Evolutionary conservation across 306 rosid species (phyloP), one percentile per base, ranked within the genome.

Genomic region (Cicer pinnatifidum): DNA sequence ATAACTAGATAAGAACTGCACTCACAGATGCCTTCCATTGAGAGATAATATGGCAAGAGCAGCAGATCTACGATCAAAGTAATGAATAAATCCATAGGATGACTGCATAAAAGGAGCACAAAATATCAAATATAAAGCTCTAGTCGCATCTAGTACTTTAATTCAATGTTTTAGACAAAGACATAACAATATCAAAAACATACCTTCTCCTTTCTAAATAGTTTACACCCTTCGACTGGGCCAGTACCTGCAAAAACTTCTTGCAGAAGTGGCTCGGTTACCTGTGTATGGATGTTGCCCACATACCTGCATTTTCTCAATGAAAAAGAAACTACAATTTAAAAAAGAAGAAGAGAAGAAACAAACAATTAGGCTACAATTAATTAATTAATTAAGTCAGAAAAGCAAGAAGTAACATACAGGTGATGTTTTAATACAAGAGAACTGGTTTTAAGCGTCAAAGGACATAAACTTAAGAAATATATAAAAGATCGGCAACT

Each of bases 1-100:
- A 45, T 10, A 67, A 16, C 35, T 1, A 10, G 41, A n/a, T 39
- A 57, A 71, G 23, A 64, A 38, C 6, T 67, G 9, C 48, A 78
- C 99, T 84, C 85, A 94, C 99, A 94, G 83, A 83, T 94, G 99
- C 79, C 97, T 89, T 76, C 99, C 99, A 81, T 89, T 94, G 66
- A 94, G 97, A 83, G 97, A 84, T 64, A 91, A 63, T 78, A 91
- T 94, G 65, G 99, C 95, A 78, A 89, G 89, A 69, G 97, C 95
- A 71, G 99, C 99, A 19, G 94, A 89, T 87, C 97, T 86, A 57
- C 99, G 92, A 85, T 94, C 99, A 63, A 89, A 91, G 74, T 94
- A 94, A 79, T 94, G 97, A 85, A 94, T 78, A 79, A 91, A 91
- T 77, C 99, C 99, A 76, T 91, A 91, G 82, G 99, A 94, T 73